Evolutionary conservation across 129 eudicot species (phyloP), one percentile per base, ranked within the genome.

Genomic region (Calendula officinalis): DNA sequence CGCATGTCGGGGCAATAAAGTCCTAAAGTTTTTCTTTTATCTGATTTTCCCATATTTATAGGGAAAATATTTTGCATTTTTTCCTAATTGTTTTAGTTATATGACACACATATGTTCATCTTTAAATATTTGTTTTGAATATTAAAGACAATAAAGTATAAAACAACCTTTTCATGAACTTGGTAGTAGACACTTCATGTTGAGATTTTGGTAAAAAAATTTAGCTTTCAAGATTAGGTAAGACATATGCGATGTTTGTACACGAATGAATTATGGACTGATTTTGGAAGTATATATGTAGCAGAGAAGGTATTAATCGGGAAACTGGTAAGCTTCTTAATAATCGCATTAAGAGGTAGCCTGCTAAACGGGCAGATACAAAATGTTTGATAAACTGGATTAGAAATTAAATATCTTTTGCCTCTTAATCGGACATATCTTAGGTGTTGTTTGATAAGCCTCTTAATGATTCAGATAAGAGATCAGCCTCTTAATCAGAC

Each of bases 81-180:
- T 57, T n/a, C 73, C 27, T 45, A 61, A 1, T 57, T 74, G 54
- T 66, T 74, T 74, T 74, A 49, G 73, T 66, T 66, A 67, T 74
- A n/a, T n/a, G 78, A 66, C 78, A 74, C 67, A 39, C 78, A 30
- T 66, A 57, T 66, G 60, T 66, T 74, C 73, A 74, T 59, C 60
- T 44, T 47, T 66, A 37, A 30, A 49, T 22, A 39, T 39, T 57
- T 33, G 42, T 47, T 47, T 27, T 57, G 36, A 46, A 4, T 47
- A 39, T 13, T 34, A 74, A 74, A 74, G 78, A 57, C n/a, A 47
- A 73, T 57, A 73, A 73, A 73, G 78, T 73, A 8, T 66, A 56
- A 66, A 73, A 36, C 73, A 73, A 47, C 35, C 78, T 74, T 74
- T 66, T 58, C 67, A 74, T 74, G 78, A 47, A 66, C 68, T 13